phyloP scores from a whole-genome alignment of 495 filamentous ascomycete species.

The Xylaria venustula region DNA sequence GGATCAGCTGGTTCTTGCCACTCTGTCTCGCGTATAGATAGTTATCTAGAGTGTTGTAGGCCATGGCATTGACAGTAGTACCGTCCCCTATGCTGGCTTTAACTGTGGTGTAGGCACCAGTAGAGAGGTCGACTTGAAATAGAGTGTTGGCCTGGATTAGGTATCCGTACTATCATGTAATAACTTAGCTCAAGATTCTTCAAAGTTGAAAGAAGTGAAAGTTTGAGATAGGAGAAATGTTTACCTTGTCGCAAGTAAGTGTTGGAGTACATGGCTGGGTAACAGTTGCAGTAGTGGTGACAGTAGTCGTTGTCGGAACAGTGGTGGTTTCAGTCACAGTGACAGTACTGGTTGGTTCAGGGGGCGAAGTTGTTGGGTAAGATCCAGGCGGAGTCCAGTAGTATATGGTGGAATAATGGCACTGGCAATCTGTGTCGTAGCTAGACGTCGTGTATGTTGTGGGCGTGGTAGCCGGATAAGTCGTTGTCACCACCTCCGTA shows the following conservation, averaged over 20 bases:
- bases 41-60: slow-evolving; percentile 17
- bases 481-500: slow-evolving; percentile 12
- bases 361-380: neutral
- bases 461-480: slow-evolving; percentile 2
- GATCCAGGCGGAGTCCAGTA: slow-evolving; percentile 1
- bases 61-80: slow-evolving; percentile 13
- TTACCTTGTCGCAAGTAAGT: slow-evolving; percentile 15
- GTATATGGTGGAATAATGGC: slow-evolving; percentile 11
- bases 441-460: slow-evolving; percentile 11
- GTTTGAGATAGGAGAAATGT: neutral
- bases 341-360: neutral
- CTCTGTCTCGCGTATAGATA: slow-evolving; percentile 8
- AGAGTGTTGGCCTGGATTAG: slow-evolving; percentile 11
- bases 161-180: slow-evolving; percentile 12
- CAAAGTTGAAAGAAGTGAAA: neutral
- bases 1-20: slow-evolving; percentile 2
- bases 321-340: slow-evolving; percentile 8
- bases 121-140: slow-evolving; percentile 13
- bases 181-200: neutral
- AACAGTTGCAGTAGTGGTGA: slow-evolving; percentile 13
- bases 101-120: neutral
- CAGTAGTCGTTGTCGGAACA: slow-evolving; percentile 12
- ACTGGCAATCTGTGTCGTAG: slow-evolving; percentile 3
- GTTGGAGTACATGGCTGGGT: slow-evolving; percentile 10
- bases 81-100: slow-evolving; percentile 1